These are phyloP conservation scores for Ceratocystiopsis sp. DNA, from an alignment of 2,329 filamentous ascomycete species.

Conservation along the genomic window DNA sequence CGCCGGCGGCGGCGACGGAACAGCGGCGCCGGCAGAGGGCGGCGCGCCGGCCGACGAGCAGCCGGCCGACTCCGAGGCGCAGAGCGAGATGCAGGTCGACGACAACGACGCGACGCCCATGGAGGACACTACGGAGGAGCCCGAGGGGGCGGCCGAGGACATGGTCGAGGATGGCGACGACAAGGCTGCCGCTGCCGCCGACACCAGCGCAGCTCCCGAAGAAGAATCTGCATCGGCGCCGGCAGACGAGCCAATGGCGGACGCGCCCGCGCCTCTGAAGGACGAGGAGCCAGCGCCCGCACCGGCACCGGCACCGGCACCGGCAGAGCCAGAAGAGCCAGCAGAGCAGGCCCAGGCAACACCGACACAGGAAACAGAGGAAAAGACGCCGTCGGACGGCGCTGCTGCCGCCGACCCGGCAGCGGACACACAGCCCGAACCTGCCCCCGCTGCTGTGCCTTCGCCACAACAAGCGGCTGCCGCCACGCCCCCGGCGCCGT, in stretches of 20 bases:
- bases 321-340: no score
- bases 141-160: not conserved
- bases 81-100: not conserved
- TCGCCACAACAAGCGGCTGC: not conserved
- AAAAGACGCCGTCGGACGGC: not conserved
- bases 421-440: not conserved
- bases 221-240: not conserved
- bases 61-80: not conserved
- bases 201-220: not conserved
- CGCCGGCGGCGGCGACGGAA: constrained; percentile 14
- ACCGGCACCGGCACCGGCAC: not conserved
- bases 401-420: not conserved
- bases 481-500: not conserved
- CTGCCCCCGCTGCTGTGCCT: not conserved
- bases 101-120: no score
- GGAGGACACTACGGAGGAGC: not conserved
- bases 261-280: not conserved
- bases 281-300: not conserved
- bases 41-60: no score
- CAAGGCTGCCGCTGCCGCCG: constrained; percentile 1
- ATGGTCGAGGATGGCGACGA: constrained; percentile 1
- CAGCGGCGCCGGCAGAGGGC: not conserved
- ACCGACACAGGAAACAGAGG: not conserved
- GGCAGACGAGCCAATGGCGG: not conserved
- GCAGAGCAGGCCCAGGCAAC: not conserved